Percentiles rank a stretch among this genome's conserved stretches.
Conservation (phyloP, 805 yeast species). For the Yamadazyma olivae region DNA sequence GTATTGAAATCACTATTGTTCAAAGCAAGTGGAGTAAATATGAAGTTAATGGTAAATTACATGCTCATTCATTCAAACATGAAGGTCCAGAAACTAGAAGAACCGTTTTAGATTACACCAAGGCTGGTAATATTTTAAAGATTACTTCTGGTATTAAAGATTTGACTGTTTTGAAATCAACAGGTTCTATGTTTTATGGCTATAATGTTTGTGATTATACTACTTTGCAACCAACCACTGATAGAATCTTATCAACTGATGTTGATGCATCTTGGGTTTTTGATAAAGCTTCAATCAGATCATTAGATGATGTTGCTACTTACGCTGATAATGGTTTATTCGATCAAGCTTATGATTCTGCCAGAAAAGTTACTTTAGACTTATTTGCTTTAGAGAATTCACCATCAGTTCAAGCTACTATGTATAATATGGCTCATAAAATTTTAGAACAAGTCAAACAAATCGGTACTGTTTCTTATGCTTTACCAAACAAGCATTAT, state of each 20-base stretch:
- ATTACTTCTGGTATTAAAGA: constrained; percentile 72
- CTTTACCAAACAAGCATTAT: constrained; percentile 90
- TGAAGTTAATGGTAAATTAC: constrained; percentile 68
- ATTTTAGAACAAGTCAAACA: constrained; percentile 59
- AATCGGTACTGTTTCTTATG: constrained; percentile 65
- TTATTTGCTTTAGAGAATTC: constrained; percentile 83
- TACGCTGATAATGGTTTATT: constrained; percentile 62
- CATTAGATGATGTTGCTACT: constrained; percentile 47
- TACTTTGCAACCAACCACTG: constrained; percentile 76
- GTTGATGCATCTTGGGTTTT: constrained; percentile 72
- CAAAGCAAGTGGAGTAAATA: constrained; percentile 82
- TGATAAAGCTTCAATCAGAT: constrained; percentile 47
- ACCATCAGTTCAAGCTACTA: constrained; percentile 94
- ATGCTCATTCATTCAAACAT: constrained; percentile 80
- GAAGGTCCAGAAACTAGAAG: constrained; percentile 81
- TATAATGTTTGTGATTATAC: constrained; percentile 86
- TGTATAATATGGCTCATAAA: constrained; percentile 85
- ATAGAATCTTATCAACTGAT: constrained; percentile 86
- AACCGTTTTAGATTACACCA: constrained; percentile 50
- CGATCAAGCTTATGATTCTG: constrained; percentile 60
- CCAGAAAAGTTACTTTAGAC: constrained; percentile 67
- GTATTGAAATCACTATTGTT: constrained; percentile 60
- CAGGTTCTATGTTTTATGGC: constrained; percentile 91
- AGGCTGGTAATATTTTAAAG: constrained; percentile 48
- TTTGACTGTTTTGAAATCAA: constrained; percentile 81